These are phyloP conservation scores for Acanthochlamys bracteata DNA, from an alignment of 106 monocot species.

Conservation along the genomic window DNA sequence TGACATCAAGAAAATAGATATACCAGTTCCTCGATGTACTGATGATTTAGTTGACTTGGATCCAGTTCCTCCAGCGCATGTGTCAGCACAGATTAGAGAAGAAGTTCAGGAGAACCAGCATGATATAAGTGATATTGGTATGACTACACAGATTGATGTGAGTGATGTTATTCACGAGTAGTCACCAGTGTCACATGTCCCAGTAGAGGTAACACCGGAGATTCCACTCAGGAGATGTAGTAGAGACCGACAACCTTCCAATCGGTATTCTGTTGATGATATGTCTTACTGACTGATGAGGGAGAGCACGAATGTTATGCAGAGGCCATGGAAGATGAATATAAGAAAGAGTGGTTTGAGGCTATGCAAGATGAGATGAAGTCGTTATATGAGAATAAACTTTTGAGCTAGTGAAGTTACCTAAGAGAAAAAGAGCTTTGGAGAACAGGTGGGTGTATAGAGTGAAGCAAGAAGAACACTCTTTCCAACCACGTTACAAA, in stretches of 20 bases:
- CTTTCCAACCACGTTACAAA: background rate
- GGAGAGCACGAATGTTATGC: background rate
- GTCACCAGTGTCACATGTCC: background rate
- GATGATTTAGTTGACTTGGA: too few species aligned
- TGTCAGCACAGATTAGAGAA: too few species aligned
- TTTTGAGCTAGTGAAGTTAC: background rate
- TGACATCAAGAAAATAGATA: too few species aligned
- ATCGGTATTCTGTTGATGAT: background rate
- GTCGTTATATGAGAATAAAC: background rate
- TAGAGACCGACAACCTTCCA: background rate
- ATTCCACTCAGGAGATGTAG: background rate
- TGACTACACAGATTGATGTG: too few species aligned
- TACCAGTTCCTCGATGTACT: too few species aligned
- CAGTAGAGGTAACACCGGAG: background rate
- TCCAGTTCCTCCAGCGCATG: too few species aligned
- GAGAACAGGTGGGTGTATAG: background rate
- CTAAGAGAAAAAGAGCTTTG: background rate
- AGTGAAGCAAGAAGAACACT: background rate
- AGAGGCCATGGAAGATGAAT: background rate
- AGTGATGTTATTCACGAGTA: too few species aligned
- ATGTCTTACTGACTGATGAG: background rate
- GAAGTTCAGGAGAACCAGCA: too few species aligned
- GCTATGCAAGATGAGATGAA: slow-evolving; percentile 8
- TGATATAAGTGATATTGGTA: too few species aligned
- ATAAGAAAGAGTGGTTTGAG: background rate